These are phyloP conservation scores for Penicillium canescens DNA, from an alignment of 495 filamentous ascomycete genomes.

Conservation along the genomic window DNA sequence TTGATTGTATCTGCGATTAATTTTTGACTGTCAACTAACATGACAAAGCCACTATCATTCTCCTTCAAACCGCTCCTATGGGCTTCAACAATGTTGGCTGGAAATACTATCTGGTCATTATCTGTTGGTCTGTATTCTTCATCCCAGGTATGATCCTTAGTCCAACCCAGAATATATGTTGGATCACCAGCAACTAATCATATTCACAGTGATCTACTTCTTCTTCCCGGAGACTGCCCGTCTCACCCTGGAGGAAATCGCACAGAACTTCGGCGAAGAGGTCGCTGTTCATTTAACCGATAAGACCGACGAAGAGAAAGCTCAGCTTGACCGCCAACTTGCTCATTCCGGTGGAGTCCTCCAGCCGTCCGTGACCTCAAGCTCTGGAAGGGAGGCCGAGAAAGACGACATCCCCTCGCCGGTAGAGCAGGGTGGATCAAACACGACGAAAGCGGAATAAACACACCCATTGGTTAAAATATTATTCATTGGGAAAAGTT, in stretches of 20 bases:
- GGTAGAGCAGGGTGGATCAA: background rate
- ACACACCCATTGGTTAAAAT: background rate
- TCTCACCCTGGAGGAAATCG: constrained; percentile 51
- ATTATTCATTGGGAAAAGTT: no score
- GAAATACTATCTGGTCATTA: constrained; percentile 52
- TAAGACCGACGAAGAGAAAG: constrained; percentile 33
- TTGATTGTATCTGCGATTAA: background rate
- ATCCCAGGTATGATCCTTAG: constrained; percentile 28
- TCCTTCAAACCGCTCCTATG: constrained; percentile 43
- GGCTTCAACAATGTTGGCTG: constrained; percentile 44
- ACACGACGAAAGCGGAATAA: background rate
- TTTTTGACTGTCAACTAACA: background rate
- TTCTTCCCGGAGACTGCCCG: constrained; percentile 60
- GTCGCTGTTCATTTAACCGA: constrained; percentile 38
- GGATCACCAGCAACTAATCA: background rate
- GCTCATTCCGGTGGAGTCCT: background rate
- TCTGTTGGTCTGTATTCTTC: constrained; percentile 44
- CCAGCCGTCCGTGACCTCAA: background rate
- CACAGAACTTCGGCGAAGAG: constrained; percentile 43
- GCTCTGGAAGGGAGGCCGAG: background rate
- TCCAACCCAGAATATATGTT: no score
- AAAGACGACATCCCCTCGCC: background rate
- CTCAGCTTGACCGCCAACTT: constrained; percentile 19
- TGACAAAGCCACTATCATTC: constrained; percentile 32
- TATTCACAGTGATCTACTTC: constrained; percentile 43